Evolutionary conservation across 73 alveolate species (phyloP).

Genomic region (Blepharisma japonicum): DNA sequence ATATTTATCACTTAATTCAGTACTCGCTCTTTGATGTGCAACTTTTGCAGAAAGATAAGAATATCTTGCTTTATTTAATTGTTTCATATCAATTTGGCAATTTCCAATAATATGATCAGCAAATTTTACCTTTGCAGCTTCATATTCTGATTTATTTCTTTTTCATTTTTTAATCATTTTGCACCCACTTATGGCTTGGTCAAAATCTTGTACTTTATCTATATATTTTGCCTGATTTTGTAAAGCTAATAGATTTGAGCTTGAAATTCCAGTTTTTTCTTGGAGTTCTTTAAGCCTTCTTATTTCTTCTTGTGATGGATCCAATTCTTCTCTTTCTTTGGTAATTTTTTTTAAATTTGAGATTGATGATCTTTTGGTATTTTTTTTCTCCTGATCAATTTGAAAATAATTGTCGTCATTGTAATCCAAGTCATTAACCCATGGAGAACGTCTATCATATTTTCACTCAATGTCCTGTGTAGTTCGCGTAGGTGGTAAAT

Average conservation of each 20-base stretch:
- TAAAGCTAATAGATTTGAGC: background rate
- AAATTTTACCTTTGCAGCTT: background rate
- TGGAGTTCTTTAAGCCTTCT: background rate
- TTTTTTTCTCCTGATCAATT: background rate
- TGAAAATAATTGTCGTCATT: background rate
- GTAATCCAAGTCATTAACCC: background rate
- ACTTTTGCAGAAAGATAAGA: background rate
- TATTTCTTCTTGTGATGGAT: background rate
- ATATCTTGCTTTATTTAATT: slow-evolving; percentile 17
- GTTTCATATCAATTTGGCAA: background rate
- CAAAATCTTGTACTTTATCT: background rate
- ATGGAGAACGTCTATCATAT: slow-evolving; percentile 5
- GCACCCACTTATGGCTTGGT: background rate
- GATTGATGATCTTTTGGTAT: background rate
- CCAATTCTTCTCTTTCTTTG: background rate
- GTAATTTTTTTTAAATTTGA: background rate
- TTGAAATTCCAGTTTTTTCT: slow-evolving; percentile 2
- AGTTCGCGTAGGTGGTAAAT: background rate
- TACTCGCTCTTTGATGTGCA: background rate
- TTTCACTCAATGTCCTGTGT: background rate
- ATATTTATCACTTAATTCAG: background rate
- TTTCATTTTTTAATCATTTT: background rate
- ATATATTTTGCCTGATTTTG: background rate
- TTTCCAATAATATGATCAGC: background rate
- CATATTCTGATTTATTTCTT: background rate